A percentile compares a stretch with the other conserved stretches of the same genome.
These are phyloP conservation scores for Suillus plorans DNA, from an alignment of 768 basidiomycete genomes.

Conservation along the genomic window DNA sequence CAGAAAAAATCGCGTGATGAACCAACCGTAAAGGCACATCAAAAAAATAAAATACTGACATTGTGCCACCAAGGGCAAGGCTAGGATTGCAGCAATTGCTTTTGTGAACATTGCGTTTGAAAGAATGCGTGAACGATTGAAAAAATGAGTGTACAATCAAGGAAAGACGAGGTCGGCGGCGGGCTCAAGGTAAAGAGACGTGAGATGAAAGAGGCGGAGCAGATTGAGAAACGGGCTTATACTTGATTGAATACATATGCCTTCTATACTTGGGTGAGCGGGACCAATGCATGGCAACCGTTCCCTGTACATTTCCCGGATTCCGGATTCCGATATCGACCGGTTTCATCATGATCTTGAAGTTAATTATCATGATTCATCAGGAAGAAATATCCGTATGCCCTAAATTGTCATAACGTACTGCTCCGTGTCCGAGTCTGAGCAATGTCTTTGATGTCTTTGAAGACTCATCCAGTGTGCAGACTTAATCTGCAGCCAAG, in stretches of 20 bases:
- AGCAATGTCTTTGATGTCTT: too few relatives aligned
- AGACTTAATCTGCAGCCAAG: too few relatives aligned
- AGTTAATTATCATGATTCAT: background rate
- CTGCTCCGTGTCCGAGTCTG: too few relatives aligned
- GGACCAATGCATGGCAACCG: slow-evolving; percentile 3
- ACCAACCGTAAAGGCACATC: background rate
- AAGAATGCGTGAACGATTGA: slow-evolving; percentile 15
- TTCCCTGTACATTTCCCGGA: background rate
- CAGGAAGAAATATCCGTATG: background rate
- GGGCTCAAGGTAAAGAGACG: slow-evolving; percentile 2
- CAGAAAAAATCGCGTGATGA: slow-evolving; percentile 2
- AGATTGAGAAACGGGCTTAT: background rate
- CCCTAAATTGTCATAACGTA: too few relatives aligned
- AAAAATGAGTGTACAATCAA: slow-evolving; percentile 18
- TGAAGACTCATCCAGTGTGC: too few relatives aligned
- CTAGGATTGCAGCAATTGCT: slow-evolving; percentile 41
- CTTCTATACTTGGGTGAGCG: background rate
- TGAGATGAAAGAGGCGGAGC: background rate
- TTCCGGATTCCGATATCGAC: background rate
- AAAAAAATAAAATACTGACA: slow-evolving; percentile 28
- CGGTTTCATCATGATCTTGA: background rate
- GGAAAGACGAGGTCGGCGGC: slow-evolving; percentile 8
- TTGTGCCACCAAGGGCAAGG: slow-evolving; percentile 46
- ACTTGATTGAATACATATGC: background rate
- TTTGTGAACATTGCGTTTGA: slow-evolving; percentile 36